phyloP scores from a whole-genome alignment of 2,329 filamentous ascomycete species.

The Amylocarpus encephaloides region DNA sequence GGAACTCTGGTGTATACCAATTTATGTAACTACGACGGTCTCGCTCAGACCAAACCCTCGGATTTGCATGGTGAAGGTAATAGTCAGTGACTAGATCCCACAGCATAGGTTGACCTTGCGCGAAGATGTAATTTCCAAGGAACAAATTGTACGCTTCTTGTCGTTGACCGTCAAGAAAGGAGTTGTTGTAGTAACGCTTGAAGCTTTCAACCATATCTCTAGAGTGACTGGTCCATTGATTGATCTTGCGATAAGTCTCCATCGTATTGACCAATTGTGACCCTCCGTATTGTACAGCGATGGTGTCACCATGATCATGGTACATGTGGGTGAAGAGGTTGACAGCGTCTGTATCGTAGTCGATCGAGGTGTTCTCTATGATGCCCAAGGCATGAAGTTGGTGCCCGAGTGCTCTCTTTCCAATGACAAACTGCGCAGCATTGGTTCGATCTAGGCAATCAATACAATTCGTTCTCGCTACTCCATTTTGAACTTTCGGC shows the following conservation, averaged over 20 bases:
- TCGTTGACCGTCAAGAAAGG: slow-evolving; percentile 92
- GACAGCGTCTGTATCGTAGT: slow-evolving; percentile 92
- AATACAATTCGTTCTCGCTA: slow-evolving; percentile 95
- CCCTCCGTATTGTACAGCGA: slow-evolving; percentile 94
- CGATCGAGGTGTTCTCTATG: slow-evolving; percentile 68
- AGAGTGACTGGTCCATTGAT: slow-evolving; percentile 96
- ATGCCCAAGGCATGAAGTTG: slow-evolving; percentile 90
- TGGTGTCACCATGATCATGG: slow-evolving; percentile 95
- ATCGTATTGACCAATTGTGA: slow-evolving; percentile 98
- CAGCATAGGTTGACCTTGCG: slow-evolving; percentile 83
- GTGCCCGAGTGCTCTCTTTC: slow-evolving; percentile 84
- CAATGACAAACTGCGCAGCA: slow-evolving; percentile 95
- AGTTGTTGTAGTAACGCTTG: slow-evolving; percentile 98
- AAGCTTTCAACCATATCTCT: slow-evolving; percentile 99
- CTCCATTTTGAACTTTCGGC: slow-evolving; percentile 76
- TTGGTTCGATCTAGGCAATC: slow-evolving; percentile 97
- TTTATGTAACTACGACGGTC: slow-evolving; percentile 68
- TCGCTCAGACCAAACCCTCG: slow-evolving; percentile 62
- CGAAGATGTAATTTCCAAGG: slow-evolving; percentile 88
- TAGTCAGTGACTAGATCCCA: slow-evolving; percentile 96
- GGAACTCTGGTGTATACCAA: slow-evolving; percentile 74
- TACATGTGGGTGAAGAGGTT: slow-evolving; percentile 98
- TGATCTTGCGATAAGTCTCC: slow-evolving; percentile 98
- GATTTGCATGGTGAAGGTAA: slow-evolving; percentile 87
- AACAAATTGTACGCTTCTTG: slow-evolving; percentile 98